A percentile compares a stretch with the other conserved stretches of the same genome.
Evolutionary conservation across 495 filamentous ascomycete genomes (phyloP).

Genomic region (Sordaria brevicollis): DNA sequence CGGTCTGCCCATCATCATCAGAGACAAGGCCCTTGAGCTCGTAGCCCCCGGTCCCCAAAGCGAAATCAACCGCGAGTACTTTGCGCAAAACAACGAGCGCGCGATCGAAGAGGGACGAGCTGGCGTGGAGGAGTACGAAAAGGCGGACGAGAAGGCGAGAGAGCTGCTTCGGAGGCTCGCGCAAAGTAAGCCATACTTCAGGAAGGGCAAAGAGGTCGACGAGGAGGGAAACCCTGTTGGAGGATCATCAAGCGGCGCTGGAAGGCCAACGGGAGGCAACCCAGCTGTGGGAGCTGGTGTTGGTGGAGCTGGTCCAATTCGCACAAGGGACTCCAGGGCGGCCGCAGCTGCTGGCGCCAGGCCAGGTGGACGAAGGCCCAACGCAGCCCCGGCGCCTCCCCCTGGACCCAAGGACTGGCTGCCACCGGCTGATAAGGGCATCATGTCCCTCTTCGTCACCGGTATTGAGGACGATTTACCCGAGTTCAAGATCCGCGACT

Average conservation of each 20-base stretch:
- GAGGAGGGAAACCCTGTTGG: conserved; percentile 40
- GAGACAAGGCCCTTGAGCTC: conserved; percentile 97
- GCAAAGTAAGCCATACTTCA: conserved; percentile 88
- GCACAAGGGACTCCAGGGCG: conserved; percentile 51
- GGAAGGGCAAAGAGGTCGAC: conserved; percentile 60
- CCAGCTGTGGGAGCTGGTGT: conserved; percentile 34
- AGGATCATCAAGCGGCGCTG: conserved; percentile 19
- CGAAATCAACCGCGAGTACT: conserved; percentile 91
- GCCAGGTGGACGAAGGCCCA: conserved; percentile 35
- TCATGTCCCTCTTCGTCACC: conserved; percentile 87
- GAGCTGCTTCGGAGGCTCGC: conserved; percentile 79
- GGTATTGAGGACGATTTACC: conserved; percentile 94
- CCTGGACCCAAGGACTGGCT: conserved; percentile 71
- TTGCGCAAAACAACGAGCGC: conserved; percentile 91
- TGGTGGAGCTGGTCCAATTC: conserved; percentile 54
- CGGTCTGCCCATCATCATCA: conserved; percentile 82
- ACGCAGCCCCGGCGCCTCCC: conserved; percentile 61
- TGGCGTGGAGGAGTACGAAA: conserved; percentile 79
- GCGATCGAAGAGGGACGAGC: conserved; percentile 82
- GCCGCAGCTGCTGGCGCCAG: conserved; percentile 38
- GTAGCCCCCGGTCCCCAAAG: conserved; percentile 85
- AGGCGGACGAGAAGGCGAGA: conserved; percentile 90
- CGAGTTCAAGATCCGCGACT: conserved; percentile 78
- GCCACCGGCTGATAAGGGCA: conserved; percentile 70
- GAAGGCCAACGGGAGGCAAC: conserved; percentile 33